These are phyloP conservation scores for Podospora anserina DNA, from an alignment of 495 filamentous ascomycete species.

Conservation along the genomic window DNA sequence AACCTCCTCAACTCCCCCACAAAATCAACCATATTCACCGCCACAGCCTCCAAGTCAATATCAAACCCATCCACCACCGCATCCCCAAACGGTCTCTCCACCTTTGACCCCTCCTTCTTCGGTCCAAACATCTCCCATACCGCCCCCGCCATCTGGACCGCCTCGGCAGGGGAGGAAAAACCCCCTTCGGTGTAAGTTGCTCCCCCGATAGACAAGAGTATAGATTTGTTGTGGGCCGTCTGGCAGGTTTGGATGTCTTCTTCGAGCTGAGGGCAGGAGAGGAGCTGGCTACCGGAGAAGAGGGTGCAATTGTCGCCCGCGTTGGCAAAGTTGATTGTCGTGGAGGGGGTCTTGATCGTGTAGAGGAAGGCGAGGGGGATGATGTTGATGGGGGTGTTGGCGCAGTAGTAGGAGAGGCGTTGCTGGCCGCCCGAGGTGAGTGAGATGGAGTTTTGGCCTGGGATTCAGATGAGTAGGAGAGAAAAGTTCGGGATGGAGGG, in stretches of 20 bases:
- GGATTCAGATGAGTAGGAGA: background rate
- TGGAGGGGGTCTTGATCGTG: constrained; percentile 50
- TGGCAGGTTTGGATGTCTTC: constrained; percentile 66
- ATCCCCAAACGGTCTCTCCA: constrained; percentile 54
- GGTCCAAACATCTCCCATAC: constrained; percentile 70
- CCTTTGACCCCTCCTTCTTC: background rate
- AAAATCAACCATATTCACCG: constrained; percentile 53
- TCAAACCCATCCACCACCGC: constrained; percentile 70
- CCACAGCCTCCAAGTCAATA: constrained; percentile 58
- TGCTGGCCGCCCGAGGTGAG: constrained; percentile 41
- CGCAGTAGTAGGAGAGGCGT: constrained; percentile 51
- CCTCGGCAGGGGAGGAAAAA: constrained; percentile 52
- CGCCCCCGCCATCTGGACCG: constrained; percentile 53
- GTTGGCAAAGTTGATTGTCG: constrained; percentile 58
- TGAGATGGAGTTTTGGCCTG: constrained; percentile 51
- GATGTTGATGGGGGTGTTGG: constrained; percentile 43
- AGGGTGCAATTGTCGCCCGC: constrained; percentile 55
- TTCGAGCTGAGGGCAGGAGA: constrained; percentile 63
- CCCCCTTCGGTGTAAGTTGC: constrained; percentile 60
- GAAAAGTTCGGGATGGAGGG: too few species aligned
- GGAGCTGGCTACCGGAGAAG: constrained; percentile 54
- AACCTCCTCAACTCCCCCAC: constrained; percentile 53
- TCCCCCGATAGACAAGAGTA: constrained; percentile 67
- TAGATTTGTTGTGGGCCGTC: constrained; percentile 53
- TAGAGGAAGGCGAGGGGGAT: constrained; percentile 62